Evolutionary conservation across 1,139 yeast genomes (phyloP), one percentile per base, ranked within the genome.

Genomic region (Wickerhamomyces sp.): DNA sequence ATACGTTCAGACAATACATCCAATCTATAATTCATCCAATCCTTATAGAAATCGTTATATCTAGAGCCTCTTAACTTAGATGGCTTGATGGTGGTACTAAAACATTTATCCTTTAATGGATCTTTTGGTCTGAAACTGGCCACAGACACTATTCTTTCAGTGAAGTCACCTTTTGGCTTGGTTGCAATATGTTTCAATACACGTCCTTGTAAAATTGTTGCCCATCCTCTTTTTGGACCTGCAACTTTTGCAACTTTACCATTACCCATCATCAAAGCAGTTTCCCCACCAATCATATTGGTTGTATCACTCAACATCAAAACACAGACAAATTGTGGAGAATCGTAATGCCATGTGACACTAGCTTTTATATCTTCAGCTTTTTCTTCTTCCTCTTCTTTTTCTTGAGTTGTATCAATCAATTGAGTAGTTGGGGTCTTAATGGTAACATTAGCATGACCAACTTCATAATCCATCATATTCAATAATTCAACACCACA

Each of bases 241-340:
- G 73, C 71, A 34, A 78, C 78, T 10, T 67, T 65, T 1, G 71
- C 72, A 42, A 77, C 59, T 37, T 67, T 64, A n/a, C 68, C 71
- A 49, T 64, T 61, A 23, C 79, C 79, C 63, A 68, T 75, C 55
- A 74, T 67, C 52, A 76, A 65, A 26, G 75, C 68, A 4, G 84
- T 79, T 57, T 78, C 83, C 39, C 84, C 84, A 23, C 83, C 84
- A 59, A 73, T 63, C 84, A 78, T 78, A 37, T 66, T 62, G 10
- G 73, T 54, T 14, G 84, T 78, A 56, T 78, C 82, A 37, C 78
- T 71, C 36, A 79, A 59, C 84, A 79, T 79, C 44, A 78, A 65
- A 18, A 79, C 84, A 61, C 83, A 78, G n/a, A 79, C 84, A 60
- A 76, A 76, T 11, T 83, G 84, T 47, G 76, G 78, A 35, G 79